phyloP scores from a whole-genome alignment of 306 rosid genomes.

The Astragalus membranaceus region DNA sequence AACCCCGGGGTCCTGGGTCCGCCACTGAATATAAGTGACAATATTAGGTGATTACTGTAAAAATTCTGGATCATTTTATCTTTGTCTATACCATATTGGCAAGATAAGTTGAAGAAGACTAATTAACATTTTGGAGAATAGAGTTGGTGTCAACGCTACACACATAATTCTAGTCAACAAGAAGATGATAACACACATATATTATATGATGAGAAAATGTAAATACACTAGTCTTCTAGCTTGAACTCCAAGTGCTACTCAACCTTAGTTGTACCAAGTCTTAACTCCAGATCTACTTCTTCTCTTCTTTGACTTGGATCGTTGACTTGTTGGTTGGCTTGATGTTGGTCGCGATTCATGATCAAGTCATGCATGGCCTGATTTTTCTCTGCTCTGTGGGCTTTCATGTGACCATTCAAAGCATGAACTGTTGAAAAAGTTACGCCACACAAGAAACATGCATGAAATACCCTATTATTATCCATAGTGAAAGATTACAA shows the following conservation, averaged over 20 bases:
- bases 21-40: too few relatives aligned
- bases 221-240: neutral
- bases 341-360: neutral
- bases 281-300: neutral
- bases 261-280: neutral
- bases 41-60: too few relatives aligned
- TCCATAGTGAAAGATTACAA: too few relatives aligned
- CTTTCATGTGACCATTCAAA: conserved; percentile 2
- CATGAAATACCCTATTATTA: neutral
- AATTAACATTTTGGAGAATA: too few relatives aligned
- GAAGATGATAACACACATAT: neutral
- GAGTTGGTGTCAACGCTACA: neutral
- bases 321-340: neutral
- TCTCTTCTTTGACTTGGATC: neutral
- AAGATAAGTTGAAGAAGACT: too few relatives aligned
- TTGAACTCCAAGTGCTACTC: neutral
- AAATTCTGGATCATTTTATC: too few relatives aligned
- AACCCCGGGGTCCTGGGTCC: too few relatives aligned
- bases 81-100: too few relatives aligned
- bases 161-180: neutral
- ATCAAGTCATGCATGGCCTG: neutral
- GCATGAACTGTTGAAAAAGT: neutral
- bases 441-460: neutral
- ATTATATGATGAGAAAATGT: neutral
- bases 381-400: neutral